Conservation (phyloP, 1,139 yeast species). For the Groenewaldozyma sp. region DNA sequence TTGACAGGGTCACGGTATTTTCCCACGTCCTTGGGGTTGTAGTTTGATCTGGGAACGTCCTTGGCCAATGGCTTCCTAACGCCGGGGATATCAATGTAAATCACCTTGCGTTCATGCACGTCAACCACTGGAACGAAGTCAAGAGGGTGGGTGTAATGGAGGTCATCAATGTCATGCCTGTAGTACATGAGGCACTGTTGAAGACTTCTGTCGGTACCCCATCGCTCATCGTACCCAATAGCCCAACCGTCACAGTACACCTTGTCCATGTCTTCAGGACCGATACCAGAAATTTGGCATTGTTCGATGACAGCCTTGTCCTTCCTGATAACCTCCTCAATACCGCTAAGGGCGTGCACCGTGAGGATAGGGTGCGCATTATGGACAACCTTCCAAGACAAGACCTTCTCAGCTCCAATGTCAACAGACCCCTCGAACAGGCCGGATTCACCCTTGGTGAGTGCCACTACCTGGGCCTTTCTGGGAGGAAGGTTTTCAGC, state of each 20-base stretch:
- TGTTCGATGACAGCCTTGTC: slow-evolving; percentile 68
- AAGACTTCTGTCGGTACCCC: slow-evolving; percentile 66
- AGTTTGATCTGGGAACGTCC: slow-evolving; percentile 13
- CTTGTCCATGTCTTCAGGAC: slow-evolving; percentile 40
- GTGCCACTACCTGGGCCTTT: slow-evolving; percentile 54
- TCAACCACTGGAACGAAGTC: slow-evolving; percentile 80
- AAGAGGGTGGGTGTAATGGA: slow-evolving; percentile 71
- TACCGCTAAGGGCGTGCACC: slow-evolving; percentile 52
- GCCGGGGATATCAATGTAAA: slow-evolving; percentile 64
- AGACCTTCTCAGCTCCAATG: slow-evolving; percentile 39
- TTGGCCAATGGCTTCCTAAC: slow-evolving; percentile 41
- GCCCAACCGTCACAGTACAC: slow-evolving; percentile 86
- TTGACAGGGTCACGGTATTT: slow-evolving; percentile 10
- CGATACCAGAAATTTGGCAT: slow-evolving; percentile 52
- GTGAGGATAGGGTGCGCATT: slow-evolving; percentile 71
- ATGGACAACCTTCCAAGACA: slow-evolving; percentile 41
- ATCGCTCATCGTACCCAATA: slow-evolving; percentile 75
- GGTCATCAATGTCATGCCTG: slow-evolving; percentile 69
- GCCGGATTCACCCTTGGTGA: slow-evolving; percentile 50
- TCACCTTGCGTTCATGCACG: slow-evolving; percentile 57
- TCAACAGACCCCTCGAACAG: slow-evolving; percentile 64
- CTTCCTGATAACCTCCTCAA: slow-evolving; percentile 55
- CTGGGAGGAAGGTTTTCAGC: slow-evolving; percentile 47
- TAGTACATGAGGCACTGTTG: slow-evolving; percentile 78
- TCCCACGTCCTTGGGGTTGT: slow-evolving; percentile 12